phyloP scores from a whole-genome alignment of 1,284 basidiomycete species.

The Irpex sp. region DNA sequence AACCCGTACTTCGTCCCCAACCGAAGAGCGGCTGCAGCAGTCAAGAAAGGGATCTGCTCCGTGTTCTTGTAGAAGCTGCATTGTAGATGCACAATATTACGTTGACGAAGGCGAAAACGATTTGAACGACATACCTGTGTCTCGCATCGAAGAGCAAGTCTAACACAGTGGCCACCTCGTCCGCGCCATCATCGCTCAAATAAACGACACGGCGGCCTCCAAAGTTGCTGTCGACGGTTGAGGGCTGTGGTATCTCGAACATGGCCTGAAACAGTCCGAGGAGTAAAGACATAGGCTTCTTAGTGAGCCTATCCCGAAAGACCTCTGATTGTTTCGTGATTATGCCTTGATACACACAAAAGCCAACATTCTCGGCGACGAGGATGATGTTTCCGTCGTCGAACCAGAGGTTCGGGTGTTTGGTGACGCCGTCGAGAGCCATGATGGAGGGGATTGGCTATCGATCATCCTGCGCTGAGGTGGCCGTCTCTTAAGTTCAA shows the following conservation, averaged over 20 bases:
- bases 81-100: not conserved
- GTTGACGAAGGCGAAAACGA: too few relatives aligned
- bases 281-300: too few relatives aligned
- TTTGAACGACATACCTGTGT: not conserved
- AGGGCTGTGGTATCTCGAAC: constrained; percentile 12
- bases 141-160: not conserved
- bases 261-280: not conserved
- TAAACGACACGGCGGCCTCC: constrained; percentile 8
- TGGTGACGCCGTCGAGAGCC: not conserved
- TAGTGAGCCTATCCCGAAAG: constrained; percentile 1
- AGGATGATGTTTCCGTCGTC: constrained; percentile 13
- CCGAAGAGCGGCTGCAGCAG: constrained; percentile 3
- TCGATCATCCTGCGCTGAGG: not conserved
- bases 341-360: constrained; percentile 9
- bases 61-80: not conserved
- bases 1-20: constrained; percentile 6
- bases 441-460: not conserved
- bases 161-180: constrained; percentile 12
- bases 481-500: too few relatives aligned
- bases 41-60: not conserved
- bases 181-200: constrained; percentile 8
- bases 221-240: not conserved
- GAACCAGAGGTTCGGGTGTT: constrained; percentile 12
- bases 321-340: constrained; percentile 5
- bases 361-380: constrained; percentile 2